Conservation (phyloP, 192 early-diverging fungal genomes). For the Entomortierella beljakovae region DNA sequence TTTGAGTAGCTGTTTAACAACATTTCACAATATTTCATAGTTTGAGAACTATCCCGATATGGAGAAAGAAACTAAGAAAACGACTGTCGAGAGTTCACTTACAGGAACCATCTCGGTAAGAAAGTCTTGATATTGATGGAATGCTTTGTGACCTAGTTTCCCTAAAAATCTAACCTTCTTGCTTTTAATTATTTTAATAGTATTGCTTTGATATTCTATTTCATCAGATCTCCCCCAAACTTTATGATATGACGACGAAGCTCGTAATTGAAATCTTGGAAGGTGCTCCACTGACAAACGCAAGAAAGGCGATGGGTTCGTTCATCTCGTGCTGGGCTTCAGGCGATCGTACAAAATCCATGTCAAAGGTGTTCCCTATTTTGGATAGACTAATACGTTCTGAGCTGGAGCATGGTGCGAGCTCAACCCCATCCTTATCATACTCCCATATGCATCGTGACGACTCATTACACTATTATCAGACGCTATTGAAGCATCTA, state of each 20-base stretch:
- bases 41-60: conserved; percentile 52
- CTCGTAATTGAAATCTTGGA: conserved; percentile 71
- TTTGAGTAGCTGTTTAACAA: no score
- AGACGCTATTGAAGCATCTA: conserved; percentile 72
- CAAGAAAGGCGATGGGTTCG: conserved; percentile 72
- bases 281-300: conserved; percentile 72
- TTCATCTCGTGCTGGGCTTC: conserved; percentile 35
- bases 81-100: conserved; percentile 29
- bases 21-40: not conserved
- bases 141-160: not conserved
- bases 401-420: conserved; percentile 77
- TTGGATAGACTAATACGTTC: conserved; percentile 65
- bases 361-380: conserved; percentile 69
- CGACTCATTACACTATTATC: conserved; percentile 85
- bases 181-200: conserved; percentile 28
- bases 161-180: not conserved
- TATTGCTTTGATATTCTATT: conserved; percentile 78
- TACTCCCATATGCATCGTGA: conserved; percentile 60
- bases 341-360: conserved; percentile 56
- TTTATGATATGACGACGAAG: conserved; percentile 72
- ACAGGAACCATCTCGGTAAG: conserved; percentile 41
- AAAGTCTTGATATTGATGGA: not conserved
- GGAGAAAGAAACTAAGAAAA: conserved; percentile 28
- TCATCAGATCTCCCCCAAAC: conserved; percentile 70
- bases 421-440: conserved; percentile 59